A percentile compares a stretch with the other conserved stretches of the same genome.
Evolutionary conservation across 2,329 filamentous ascomycete species (phyloP).

Genomic region (Amauroascus niger): DNA sequence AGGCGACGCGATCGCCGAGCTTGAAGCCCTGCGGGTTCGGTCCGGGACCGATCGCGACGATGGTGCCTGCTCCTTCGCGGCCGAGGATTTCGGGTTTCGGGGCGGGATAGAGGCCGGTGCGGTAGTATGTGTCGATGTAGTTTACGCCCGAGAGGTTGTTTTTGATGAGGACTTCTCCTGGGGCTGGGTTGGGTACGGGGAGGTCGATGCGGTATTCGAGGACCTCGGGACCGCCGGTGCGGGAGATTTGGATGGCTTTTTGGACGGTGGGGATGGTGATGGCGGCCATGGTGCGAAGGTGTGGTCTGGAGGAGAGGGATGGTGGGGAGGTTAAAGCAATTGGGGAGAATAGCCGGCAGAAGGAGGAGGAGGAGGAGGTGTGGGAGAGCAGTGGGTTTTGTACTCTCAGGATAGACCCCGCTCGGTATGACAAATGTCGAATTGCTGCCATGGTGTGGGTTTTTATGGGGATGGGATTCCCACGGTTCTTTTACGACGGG

Average conservation of each 20-base stretch:
- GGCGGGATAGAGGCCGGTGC: conserved; percentile 68
- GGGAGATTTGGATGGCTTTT: conserved; percentile 62
- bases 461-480: neutral
- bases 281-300: conserved; percentile 21
- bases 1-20: conserved; percentile 62
- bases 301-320: neutral
- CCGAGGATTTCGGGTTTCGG: conserved; percentile 65
- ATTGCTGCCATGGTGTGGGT: neutral
- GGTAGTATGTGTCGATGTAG: conserved; percentile 89
- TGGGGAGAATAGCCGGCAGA: too few relatives aligned
- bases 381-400: conserved; percentile 1
- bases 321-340: too few relatives aligned
- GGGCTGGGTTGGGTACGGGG: conserved; percentile 57
- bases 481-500: neutral
- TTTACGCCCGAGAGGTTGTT: conserved; percentile 76
- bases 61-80: conserved; percentile 64
- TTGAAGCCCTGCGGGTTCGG: conserved; percentile 45
- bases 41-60: conserved; percentile 51
- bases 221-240: conserved; percentile 62
- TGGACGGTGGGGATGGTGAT: conserved; percentile 54
- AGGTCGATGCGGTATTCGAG: conserved; percentile 61
- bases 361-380: neutral
- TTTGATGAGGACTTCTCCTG: conserved; percentile 68
- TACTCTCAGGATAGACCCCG: conserved; percentile 5
- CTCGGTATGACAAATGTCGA: conserved; percentile 7